phyloP scores from a whole-genome alignment of 2,329 filamentous ascomycete genomes.

The Sporothrix inflata region DNA sequence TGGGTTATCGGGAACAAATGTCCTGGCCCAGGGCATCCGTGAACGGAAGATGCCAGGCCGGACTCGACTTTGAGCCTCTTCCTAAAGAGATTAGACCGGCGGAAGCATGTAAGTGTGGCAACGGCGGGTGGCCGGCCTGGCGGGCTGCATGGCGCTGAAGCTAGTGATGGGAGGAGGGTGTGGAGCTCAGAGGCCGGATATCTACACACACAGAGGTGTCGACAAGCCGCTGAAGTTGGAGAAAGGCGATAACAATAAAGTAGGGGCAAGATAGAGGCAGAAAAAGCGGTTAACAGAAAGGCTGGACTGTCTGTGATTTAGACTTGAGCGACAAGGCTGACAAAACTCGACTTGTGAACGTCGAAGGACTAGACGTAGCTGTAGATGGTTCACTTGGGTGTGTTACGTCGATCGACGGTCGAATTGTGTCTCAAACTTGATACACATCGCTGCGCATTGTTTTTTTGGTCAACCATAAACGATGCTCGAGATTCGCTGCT shows the following conservation, averaged over 20 bases:
- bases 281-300: neutral
- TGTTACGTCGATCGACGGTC: no score
- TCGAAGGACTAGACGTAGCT: no score
- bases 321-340: neutral
- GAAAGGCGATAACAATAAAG: neutral
- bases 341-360: neutral
- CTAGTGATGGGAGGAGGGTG: neutral
- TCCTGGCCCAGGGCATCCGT: neutral
- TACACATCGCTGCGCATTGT: neutral
- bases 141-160: neutral
- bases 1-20: neutral
- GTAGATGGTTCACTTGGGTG: no score
- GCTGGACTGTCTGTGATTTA: neutral
- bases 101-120: neutral
- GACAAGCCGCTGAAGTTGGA: neutral
- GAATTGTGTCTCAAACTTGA: neutral
- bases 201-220: neutral
- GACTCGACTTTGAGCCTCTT: neutral
- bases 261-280: no score
- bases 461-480: neutral
- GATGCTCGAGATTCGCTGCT: slow-evolving; percentile 17
- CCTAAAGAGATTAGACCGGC: neutral
- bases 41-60: neutral
- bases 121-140: neutral
- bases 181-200: neutral